Percentiles rank a stretch among this genome's conserved stretches.
Evolutionary conservation across 2,329 filamentous ascomycete species (phyloP).

Genomic region (Ilyonectria destructans): DNA sequence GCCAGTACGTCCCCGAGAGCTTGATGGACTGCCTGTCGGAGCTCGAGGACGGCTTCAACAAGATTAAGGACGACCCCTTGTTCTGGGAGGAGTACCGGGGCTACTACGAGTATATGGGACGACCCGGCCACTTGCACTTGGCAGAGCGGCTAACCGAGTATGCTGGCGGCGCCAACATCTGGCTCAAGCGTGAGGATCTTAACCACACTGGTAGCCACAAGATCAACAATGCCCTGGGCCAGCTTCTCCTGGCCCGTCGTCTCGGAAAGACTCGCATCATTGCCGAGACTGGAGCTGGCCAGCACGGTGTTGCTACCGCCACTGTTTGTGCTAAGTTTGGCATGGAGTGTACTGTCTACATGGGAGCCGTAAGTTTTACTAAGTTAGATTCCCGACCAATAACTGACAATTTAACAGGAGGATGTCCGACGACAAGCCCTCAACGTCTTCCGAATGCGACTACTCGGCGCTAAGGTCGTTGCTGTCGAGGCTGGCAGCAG

Average conservation of each 20-base stretch:
- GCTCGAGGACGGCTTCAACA: conserved; percentile 91
- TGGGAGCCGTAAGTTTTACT: conserved; percentile 79
- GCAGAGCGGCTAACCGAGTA: conserved; percentile 91
- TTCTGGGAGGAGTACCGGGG: conserved; percentile 99
- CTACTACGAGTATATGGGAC: conserved; percentile 97
- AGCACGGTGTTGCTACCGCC: conserved; percentile 97
- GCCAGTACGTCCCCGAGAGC: conserved; percentile 97
- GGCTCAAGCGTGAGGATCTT: conserved; percentile 96
- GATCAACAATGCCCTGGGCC: conserved; percentile 98
- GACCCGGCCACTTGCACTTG: conserved; percentile 91
- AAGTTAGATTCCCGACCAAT: not conserved
- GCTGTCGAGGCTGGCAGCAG: conserved; percentile 92
- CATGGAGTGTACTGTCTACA: conserved; percentile 98
- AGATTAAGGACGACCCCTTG: conserved; percentile 86
- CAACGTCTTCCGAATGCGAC: conserved; percentile 98
- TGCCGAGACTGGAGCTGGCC: conserved; percentile 96
- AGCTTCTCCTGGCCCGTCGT: conserved; percentile 87
- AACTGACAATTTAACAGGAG: conserved; percentile 67
- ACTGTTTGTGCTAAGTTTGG: conserved; percentile 98
- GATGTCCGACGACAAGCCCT: conserved; percentile 96
- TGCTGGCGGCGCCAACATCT: conserved; percentile 95
- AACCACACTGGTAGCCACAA: conserved; percentile 99
- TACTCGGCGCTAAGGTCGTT: conserved; percentile 93
- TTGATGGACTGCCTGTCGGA: conserved; percentile 97
- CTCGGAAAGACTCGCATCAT: conserved; percentile 98